Base-by-base conservation (phyloP, 352 stramenopile genomes). In the Thraustochytrium sp. region DNA sequence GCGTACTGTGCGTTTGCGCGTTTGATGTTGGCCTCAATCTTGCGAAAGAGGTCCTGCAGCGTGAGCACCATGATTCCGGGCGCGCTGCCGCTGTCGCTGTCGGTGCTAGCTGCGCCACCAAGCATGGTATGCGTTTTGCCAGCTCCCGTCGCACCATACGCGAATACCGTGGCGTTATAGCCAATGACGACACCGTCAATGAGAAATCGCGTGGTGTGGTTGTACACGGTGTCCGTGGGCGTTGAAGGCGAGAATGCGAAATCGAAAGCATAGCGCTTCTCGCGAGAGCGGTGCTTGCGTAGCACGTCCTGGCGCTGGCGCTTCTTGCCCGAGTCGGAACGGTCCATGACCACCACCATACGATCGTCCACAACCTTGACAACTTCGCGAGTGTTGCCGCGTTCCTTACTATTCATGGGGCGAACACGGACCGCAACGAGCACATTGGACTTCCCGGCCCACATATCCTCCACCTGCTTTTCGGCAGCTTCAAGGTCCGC, bases 181-280 rank as follows among this genome's bases (percentile, higher is more conserved):
- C 68, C 68, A 29, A 80, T 80, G 9, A 80, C 68, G n/a, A 89
- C 91, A 4, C 91, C 92, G 26, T 95, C 90, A 63, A 97, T 92
- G 21, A 97, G 82, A 63, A 94, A 94, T 85, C 93, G 93, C 16
- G 93, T 95, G 16, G 93, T 97, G 73, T 94, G 86, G 42, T 89
- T 88, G 82, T 96, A 97, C 65, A 97, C 91, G 0, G 87, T 88
- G 63, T 91, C 85, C 75, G 95, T 92, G 18, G 29, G n/a, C 21
- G 54, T 49, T 40, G 48, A 51, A 2, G 59, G 75, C 2, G 83
- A 75, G 51, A 88, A 88, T 1, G 85, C 85, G 75, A 94, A 90
- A 85, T 97, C 93, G 75, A 96, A 97, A 9, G 92, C 92, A 85
- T 95, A 97, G 3, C 89, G 89, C 72, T 94, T 96, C 85, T 96